Evolutionary conservation across 306 rosid genomes (phyloP).

Genomic region (Sphenostylis stenocarpa): DNA sequence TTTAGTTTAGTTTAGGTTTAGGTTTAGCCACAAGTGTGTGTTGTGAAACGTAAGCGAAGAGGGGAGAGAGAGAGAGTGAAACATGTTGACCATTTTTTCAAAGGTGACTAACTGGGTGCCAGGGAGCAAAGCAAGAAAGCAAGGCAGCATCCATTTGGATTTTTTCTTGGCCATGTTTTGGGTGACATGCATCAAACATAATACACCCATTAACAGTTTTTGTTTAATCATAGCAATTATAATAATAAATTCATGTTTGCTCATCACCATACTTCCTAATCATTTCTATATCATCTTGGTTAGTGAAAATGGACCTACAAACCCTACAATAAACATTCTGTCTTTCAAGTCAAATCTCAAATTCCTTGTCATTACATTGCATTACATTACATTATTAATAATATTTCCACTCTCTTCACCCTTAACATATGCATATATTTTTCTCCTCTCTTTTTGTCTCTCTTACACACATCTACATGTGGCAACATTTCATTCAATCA

Average conservation of each 20-base stretch:
- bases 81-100: constrained; percentile 64
- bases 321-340: constrained; percentile 37
- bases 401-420: constrained; percentile 20
- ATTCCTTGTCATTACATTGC: constrained; percentile 32
- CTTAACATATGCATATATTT: constrained; percentile 40
- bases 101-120: constrained; percentile 26
- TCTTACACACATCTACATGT: background rate
- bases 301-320: constrained; percentile 53
- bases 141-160: constrained; percentile 53
- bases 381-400: constrained; percentile 31
- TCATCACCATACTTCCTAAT: constrained; percentile 49
- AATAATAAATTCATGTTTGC: constrained; percentile 33
- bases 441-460: constrained; percentile 23
- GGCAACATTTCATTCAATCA: constrained; percentile 13
- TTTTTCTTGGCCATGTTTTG: constrained; percentile 74
- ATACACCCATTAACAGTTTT: constrained; percentile 39
- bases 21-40: constrained; percentile 30
- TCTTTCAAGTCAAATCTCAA: constrained; percentile 50
- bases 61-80: constrained; percentile 57
- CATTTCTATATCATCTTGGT: constrained; percentile 64
- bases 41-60: constrained; percentile 23
- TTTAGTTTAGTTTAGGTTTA: too few species aligned
- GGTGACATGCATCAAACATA: constrained; percentile 56
- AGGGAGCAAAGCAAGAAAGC: constrained; percentile 68
- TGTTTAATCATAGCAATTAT: background rate